Evolutionary conservation across 148 eudicot genomes (phyloP), one percentile per base, ranked within the genome.

Genomic region (Rhododendron ferrugineum): DNA sequence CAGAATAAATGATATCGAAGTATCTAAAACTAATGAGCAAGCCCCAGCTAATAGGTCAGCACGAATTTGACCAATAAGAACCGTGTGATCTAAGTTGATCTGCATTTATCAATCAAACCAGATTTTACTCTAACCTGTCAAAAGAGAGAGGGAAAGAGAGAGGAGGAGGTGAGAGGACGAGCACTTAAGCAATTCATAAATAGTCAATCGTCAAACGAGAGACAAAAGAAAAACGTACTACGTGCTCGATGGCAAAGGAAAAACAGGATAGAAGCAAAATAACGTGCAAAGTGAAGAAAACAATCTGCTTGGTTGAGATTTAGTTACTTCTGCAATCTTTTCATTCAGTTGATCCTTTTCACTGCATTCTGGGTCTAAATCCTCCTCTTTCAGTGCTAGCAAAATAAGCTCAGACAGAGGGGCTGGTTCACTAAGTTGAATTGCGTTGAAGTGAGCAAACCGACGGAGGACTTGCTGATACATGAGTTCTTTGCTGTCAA

Each of bases 401-500:
- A 90, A 85, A 79, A 97, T 91, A 78, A 97, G 85, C 86, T 94
- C 94, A 28, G 75, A 88, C 87, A 97, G 72, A 5, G 98, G 92
- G 72, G 97, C 98, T 52, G 98, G 98, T 23, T 94, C 94, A 86
- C 99, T 97, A 85, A 97, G 89, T 84, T 97, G 98, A 89, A 97
- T 97, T 84, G 98, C 96, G 88, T 93, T 94, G 87, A 95, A 97
- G 90, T 97, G 98, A 80, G 95, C 95, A 90, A 97, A 97, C 40
- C 99, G 97, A 52, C 92, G 93, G 83, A 97, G 89, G 60, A 94
- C 98, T 89, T 95, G 99, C 89, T 97, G 98, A 89, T 97, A 97
- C 98, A 97, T 95, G 83, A 97, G 98, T 90, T 97, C 99, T 90
- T 97, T 97, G 98, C 99, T 96, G 89, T 75, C 76, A 85, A 83